These are phyloP conservation scores for Exophiala mesophila DNA, from an alignment of 2,329 filamentous ascomycete species.

Conservation along the genomic window DNA sequence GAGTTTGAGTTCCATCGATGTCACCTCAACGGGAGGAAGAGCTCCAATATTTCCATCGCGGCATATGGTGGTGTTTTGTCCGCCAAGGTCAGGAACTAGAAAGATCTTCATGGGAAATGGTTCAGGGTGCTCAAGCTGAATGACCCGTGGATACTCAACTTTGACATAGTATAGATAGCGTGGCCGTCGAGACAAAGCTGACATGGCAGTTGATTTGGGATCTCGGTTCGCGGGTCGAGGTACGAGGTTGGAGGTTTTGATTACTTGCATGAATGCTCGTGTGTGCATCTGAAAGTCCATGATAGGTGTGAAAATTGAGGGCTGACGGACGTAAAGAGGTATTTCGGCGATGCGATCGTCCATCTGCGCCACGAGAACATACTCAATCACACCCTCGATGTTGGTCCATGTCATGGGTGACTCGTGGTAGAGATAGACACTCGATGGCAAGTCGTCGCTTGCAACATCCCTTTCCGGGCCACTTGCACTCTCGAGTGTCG, in stretches of 20 bases:
- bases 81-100: constrained; percentile 1
- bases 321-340: not conserved
- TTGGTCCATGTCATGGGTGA: not conserved
- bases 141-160: constrained; percentile 1
- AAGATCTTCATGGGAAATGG: constrained; percentile 3
- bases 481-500: not conserved
- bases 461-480: not conserved
- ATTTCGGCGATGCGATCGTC: not conserved
- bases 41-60: not conserved
- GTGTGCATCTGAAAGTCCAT: not conserved
- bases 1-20: not conserved
- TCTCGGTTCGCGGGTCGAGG: not conserved
- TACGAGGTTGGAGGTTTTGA: not conserved
- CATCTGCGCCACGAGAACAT: not conserved
- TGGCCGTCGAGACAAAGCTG: not conserved
- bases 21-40: not conserved
- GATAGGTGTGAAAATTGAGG: not conserved
- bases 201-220: not conserved
- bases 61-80: not conserved
- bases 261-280: not conserved
- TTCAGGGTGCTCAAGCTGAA: constrained; percentile 1
- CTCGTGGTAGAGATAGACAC: not conserved
- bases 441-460: not conserved
- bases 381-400: constrained; percentile 1
- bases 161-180: constrained; percentile 1